Base-by-base conservation (phyloP, 352 stramenopile genomes). In the Pythium chondricola region DNA sequence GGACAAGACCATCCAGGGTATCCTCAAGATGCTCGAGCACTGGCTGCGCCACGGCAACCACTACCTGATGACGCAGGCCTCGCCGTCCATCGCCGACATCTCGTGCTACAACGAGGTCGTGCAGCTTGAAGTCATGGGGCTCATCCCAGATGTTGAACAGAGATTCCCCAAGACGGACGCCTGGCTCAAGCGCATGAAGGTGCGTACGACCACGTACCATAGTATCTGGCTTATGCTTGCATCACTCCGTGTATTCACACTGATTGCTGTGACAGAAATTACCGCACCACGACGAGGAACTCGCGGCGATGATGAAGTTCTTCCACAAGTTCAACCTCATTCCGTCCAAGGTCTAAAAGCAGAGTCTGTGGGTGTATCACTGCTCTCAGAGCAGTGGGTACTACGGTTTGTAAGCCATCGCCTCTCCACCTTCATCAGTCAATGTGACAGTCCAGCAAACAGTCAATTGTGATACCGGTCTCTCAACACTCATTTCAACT, bases 71-170 rank as follows among this genome's bases (percentile, higher is more conserved):
- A 85, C 69, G 47, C 61, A 50, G 44, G 67, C 58, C 24, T 62
- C 83, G 25, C 76, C 76, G 11, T 83, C 76, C 10, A 27, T 88
- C 3, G 76, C 67, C 18, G 76, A 88, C 50, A 50, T 88, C n/a
- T 85, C 73, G 42, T 88, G 76, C 61, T 88, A 88, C 68, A 85
- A 82, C 48, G 76, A 88, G 56, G 64, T 88, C 14, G 63, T 83
- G 30, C 76, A 88, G 59, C 67, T 88, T 4, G 71, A 88, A 43
- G 71, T 85, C 45, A 82, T 85, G 73, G 73, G 67, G 0, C 38
- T 82, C 32, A 63, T 87, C 20, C 54, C 48, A 21, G 39, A 74
- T 43, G 44, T 76, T 17, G 56, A 73, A n/a, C 54, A 46, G 17
- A 68, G 79, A 55, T 88, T 76, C 57, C 73, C 76, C 13, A 68